Evolutionary conservation across 352 stramenopile genomes (phyloP).

Genomic region (Globisporangium echinulatum): DNA sequence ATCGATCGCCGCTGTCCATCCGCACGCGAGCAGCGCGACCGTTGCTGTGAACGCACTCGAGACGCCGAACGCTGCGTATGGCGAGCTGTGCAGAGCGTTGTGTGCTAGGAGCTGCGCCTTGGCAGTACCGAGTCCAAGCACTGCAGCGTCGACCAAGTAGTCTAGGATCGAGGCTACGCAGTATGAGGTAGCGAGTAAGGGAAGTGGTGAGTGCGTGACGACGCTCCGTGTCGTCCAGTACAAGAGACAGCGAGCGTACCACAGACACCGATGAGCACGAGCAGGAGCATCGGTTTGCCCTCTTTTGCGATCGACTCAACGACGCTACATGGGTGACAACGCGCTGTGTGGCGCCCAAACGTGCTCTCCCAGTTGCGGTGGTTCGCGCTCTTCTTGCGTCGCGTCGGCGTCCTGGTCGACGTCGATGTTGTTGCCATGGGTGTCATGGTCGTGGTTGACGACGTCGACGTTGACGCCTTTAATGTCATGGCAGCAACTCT

Average conservation of each 20-base stretch:
- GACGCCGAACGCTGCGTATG: slow-evolving; percentile 15
- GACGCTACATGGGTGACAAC: slow-evolving; percentile 28
- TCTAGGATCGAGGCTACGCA: slow-evolving; percentile 43
- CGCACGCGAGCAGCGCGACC: slow-evolving; percentile 25
- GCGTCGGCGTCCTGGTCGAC: no score
- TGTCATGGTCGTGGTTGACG: no score
- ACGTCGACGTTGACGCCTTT: no score
- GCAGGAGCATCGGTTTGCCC: slow-evolving; percentile 42
- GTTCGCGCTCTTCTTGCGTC: slow-evolving; percentile 22
- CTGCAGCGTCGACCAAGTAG: slow-evolving; percentile 32
- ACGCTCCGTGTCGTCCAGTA: no score
- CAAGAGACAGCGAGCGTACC: slow-evolving; percentile 19
- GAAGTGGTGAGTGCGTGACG: no score
- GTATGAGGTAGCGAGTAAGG: no score
- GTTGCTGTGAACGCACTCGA: slow-evolving; percentile 32
- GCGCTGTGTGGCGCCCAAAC: slow-evolving; percentile 23
- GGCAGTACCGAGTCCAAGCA: slow-evolving; percentile 13
- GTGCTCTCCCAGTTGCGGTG: slow-evolving; percentile 44
- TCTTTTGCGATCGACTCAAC: slow-evolving; percentile 42
- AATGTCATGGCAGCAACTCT: no score
- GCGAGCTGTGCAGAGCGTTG: slow-evolving; percentile 11
- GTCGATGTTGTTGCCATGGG: no score
- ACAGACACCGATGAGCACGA: slow-evolving; percentile 39
- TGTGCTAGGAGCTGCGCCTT: slow-evolving; percentile 16
- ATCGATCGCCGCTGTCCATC: slow-evolving; percentile 41